Evolutionary conservation across 805 yeast species (phyloP), one percentile per base, ranked within the genome.

Genomic region (Wickerhamiella nectarea): DNA sequence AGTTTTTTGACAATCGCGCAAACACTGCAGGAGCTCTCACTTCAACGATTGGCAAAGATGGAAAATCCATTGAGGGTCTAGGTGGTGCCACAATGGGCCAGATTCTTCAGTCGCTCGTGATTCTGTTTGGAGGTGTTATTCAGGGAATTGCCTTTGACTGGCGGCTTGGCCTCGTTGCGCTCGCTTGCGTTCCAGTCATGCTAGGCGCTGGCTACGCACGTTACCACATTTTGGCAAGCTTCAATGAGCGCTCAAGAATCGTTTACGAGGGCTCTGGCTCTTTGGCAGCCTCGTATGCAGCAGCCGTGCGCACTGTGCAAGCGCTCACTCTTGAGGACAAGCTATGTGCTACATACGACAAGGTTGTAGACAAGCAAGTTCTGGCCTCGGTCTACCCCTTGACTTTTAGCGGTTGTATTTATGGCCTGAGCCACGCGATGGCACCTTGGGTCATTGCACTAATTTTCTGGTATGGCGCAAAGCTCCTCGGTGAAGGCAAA

Each of bases 381-480:
- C 26, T 36, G 14, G 43, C 46, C 29, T 61, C 66, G 5, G 49
- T 61, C 6, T 25, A 36, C 6, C 52, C 62, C 1, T 48, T 54
- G 8, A 11, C 50, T 12, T 46, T 52, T 12, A 62, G 69, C 9
- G 65, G 66, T 1, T 22, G 61, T 17, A 47, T 63, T 31, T 66
- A 54, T 40, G 68, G 64, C 9, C 48, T 62, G 8, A 56, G 65
- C 18, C 67, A 64, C 48, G 67, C 67, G 6, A 46, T 60, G 29
- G 53, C 64, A 3, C 66, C 66, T 7, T 63, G 65, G 60, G 59
- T 65, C 14, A 52, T 61, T 47, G 69, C 65, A 2, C 56, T 66
- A 6, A 62, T 62, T 8, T 66, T 66, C 56, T 66, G 70, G 70
- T 66, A 64, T 51, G 70, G 70, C 5, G 50, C 66, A 6, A 59